Evolutionary conservation across 2,329 filamentous ascomycete species (phyloP).

Genomic region (Fusarium haematococcum): DNA sequence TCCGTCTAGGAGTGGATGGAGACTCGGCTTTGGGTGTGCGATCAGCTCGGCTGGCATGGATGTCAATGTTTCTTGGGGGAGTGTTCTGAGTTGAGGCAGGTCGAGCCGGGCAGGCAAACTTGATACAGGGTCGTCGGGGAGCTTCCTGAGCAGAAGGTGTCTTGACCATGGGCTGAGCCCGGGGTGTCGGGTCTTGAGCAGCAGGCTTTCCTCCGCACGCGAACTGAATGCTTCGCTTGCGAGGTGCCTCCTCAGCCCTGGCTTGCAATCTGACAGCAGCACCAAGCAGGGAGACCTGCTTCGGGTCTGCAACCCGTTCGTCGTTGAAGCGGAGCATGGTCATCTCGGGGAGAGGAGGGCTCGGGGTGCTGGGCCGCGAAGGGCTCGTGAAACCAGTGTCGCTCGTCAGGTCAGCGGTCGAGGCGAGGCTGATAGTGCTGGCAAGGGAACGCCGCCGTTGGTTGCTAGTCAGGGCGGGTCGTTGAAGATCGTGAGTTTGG

Average conservation of each 20-base stretch:
- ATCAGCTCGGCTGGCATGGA: constrained; percentile 11
- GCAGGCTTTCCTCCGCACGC: constrained; percentile 78
- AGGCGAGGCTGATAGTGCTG: constrained; percentile 84
- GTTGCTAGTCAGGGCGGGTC: constrained; percentile 47
- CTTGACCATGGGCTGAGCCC: constrained; percentile 50
- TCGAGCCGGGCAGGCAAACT: constrained; percentile 77
- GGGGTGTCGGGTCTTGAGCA: constrained; percentile 55
- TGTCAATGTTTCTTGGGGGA: constrained; percentile 45
- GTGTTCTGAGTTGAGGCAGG: constrained; percentile 57
- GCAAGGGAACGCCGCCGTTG: constrained; percentile 73
- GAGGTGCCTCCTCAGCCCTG: constrained; percentile 61
- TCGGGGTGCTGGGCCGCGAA: constrained; percentile 87
- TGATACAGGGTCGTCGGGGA: constrained; percentile 73
- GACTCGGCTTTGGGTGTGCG: constrained; percentile 38
- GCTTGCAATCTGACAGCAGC: constrained; percentile 36
- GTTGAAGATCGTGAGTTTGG: constrained; percentile 44
- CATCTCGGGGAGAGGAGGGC: constrained; percentile 79
- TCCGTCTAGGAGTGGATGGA: constrained; percentile 49
- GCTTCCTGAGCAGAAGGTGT: constrained; percentile 52
- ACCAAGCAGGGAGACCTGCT: constrained; percentile 41
- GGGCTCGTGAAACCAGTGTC: constrained; percentile 93
- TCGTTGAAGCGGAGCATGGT: constrained; percentile 57
- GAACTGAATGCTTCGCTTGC: constrained; percentile 93
- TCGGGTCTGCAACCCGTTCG: constrained; percentile 43
- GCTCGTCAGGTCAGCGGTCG: constrained; percentile 93